Base-by-base conservation (phyloP, 179 eudicot species). In the Carnegiea gigantea region DNA sequence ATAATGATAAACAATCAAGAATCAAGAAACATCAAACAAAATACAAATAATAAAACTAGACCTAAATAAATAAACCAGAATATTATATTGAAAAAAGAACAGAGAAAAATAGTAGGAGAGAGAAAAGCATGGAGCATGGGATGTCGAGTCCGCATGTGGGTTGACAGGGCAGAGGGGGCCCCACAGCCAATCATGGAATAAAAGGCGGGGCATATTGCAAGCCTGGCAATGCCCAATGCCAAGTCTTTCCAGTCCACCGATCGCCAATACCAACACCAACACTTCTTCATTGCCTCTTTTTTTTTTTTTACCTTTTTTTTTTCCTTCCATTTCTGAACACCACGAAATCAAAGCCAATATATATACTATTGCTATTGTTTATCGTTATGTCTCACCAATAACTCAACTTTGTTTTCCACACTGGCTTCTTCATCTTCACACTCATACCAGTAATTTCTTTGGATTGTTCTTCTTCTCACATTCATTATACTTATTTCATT, bases 71-170 rank as follows among this genome's bases (percentile, higher is more conserved):
- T 33, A 33, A 33, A 33, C 36, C 1, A 2, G 36, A 33, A 33
- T 33, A 33, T 33, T 33, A 33, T 33, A 33, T 33, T 9, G 43
- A 33, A 23, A 23, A 9, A 78, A n/a, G n/a, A n/a, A 30, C 6
- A 24, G n/a, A 18, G 68, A 21, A 9, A 21, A 23, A 62, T n/a
- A 62, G n/a, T 23, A 62, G 68, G 18, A 65, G 33, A 26, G 71
- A 40, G 71, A 26, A 15, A 15, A 65, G 71, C 28, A 23, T 33
- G 44, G 26, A 49, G 78, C 64, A 30, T 76, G 78, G 78, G 78
- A 46, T 76, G 78, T 76, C 74, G 81, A 49, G 82, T 40, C 60
- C 59, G 82, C 82, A 80, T 80, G 82, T 80, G 78, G 82, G 78
- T 73, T 73, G 82, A 80, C 78, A 80, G 82, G 82, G 78, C 60